Conservation (phyloP, 208 protist species). For the Porcisia hertigi region DNA sequence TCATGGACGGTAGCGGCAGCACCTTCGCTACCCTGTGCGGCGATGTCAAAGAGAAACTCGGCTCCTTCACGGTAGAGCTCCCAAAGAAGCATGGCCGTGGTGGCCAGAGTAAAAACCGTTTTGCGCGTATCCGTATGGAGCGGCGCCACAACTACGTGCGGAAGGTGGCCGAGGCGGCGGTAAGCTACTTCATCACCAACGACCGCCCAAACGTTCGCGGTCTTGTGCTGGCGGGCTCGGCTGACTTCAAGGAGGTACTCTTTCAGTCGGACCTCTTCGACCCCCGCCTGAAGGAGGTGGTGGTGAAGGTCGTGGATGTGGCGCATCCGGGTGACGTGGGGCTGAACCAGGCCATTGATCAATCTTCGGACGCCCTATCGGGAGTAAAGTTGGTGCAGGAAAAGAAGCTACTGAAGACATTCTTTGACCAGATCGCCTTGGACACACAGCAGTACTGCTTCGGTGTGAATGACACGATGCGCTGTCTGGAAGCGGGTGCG, state of each 20-base stretch:
- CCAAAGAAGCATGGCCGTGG: constrained; percentile 99
- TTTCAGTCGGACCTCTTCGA: constrained; percentile 97
- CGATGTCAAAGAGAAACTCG: constrained; percentile 97
- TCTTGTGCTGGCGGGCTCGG: constrained; percentile 99
- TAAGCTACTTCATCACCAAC: constrained; percentile 98
- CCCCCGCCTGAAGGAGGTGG: constrained; percentile 95
- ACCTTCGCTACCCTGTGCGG: constrained; percentile 98
- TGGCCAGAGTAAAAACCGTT: constrained; percentile 99
- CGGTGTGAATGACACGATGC: constrained; percentile 97
- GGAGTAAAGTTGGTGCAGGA: constrained; percentile 99
- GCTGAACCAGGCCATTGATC: constrained; percentile 99
- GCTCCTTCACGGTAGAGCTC: constrained; percentile 99
- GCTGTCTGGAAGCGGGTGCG: constrained; percentile 97
- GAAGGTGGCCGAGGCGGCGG: constrained; percentile 98
- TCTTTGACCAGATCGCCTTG: constrained; percentile 98
- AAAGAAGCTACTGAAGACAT: constrained; percentile 98
- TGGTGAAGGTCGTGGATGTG: constrained; percentile 99
- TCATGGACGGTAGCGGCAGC: constrained; percentile 99
- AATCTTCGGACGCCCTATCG: constrained; percentile 94
- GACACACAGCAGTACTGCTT: constrained; percentile 99
- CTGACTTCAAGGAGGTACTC: constrained; percentile 99
- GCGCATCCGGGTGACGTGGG: constrained; percentile 99
- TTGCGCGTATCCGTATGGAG: constrained; percentile 99
- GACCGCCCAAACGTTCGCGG: constrained; percentile 98
- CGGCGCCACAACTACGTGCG: constrained; percentile 99